Evolutionary conservation across 2,329 filamentous ascomycete species (phyloP), one percentile per base, ranked within the genome.

Genomic region (Microdochium trichocladiopsis): DNA sequence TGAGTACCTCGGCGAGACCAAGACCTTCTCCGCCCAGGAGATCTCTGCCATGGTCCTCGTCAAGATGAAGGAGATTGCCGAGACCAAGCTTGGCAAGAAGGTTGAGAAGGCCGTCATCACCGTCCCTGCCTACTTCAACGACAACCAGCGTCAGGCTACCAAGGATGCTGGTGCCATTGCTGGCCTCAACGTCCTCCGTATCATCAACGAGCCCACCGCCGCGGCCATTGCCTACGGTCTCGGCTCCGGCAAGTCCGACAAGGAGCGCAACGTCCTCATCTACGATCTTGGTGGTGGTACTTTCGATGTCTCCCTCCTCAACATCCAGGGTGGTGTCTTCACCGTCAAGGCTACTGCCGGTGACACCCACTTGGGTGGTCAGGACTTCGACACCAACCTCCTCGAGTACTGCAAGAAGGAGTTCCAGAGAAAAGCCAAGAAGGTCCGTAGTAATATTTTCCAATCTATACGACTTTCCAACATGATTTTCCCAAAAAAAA

Each of bases 11-110:
- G 87, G 87, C 65, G 90, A 95, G 83, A 90, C 79, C 72, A 96
- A 97, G 87, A 85, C 80, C 60, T 99, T 99, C 84, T 95, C 92
- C 50, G 90, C 94, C 57, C 93, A 99, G 80, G 94, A 99, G 78
- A 94, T 99, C 75, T 99, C 94, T 58, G 89, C 94, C 71, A 99
- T 99, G 94, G 90, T 99, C 63, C 84, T 99, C 63, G 86, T 83
- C 78, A 99, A 99, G 93, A 96, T 97, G 93, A 95, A 96, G 84
- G 94, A 99, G 78, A 91, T 96, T 72, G 94, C 94, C 67, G 94
- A 99, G 83, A 83, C 82, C 75, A 97, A 99, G 84, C 86, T 99
- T 66, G 94, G 91, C 75, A 96, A 95, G 87, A 95, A 94, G 81
- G 92, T 97, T 67, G 86, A 94, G 78, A 97, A 97, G 86, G 94